Base-by-base conservation (phyloP, 805 yeast species). In the Kuraishia molischiana region DNA sequence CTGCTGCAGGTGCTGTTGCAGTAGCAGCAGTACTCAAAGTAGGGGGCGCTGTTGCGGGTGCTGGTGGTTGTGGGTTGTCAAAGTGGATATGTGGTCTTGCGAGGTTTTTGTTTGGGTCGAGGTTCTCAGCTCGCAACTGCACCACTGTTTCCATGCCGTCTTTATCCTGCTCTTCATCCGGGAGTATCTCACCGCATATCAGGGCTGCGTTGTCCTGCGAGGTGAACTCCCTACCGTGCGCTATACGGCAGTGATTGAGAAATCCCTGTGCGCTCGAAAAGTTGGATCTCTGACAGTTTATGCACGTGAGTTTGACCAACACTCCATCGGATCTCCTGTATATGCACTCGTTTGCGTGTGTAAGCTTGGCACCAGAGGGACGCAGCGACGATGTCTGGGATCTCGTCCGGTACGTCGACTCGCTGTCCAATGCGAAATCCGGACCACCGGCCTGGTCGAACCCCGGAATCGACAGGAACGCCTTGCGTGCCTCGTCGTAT, bases 211-310 rank as follows among this genome's bases (percentile, higher is more conserved):
- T 70, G 43, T 79, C 86, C 48, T 82, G 90, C 6, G 81, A 74
- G 4, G 79, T 69, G 44, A 72, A 82, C 40, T 78, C 85, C 39
- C 70, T 73, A n/a, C 73, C 61, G 53, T 84, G 94, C 6, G 87
- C 82, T 19, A 80, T 68, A 41, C 92, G 64, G 38, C 81, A 73
- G 54, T 84, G 94, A 53, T 82, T 84, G 28, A 82, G 66, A 46
- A 84, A 81, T 13, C 92, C 92, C 51, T 84, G 92, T 0, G 87
- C 85, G 11, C 83, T 74, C 6, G 85, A 77, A 50, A 84, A 84
- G 43, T 81, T 83, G 31, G 76, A 67, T 37, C 89, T 56, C 9
- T 64, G 69, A 56, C 95, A 84, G 36, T 67, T 71, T 1, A 77
- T 73, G 53, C 95, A 84, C 6, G 75, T 76, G 28, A 84, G 64